Evolutionary conservation across 306 rosid species (phyloP).

Genomic region (Vigna mungo): DNA sequence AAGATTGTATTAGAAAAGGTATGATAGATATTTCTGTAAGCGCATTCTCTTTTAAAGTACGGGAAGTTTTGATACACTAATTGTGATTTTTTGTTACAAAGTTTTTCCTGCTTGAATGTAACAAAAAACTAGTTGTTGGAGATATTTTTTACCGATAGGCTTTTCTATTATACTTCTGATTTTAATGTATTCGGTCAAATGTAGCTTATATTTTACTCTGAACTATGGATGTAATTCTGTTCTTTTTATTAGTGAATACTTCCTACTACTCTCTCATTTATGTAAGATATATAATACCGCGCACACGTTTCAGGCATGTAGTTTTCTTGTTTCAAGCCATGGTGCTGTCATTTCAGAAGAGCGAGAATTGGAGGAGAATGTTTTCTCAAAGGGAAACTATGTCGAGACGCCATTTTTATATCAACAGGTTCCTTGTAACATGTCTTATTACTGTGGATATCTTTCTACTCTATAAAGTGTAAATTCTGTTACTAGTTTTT

Average conservation of each 20-base stretch:
- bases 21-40: slow-evolving; percentile 19
- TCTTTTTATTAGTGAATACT: slow-evolving; percentile 15
- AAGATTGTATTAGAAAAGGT: slow-evolving; percentile 93
- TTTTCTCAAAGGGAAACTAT: slow-evolving; percentile 66
- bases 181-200: slow-evolving; percentile 30
- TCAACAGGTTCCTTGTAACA: slow-evolving; percentile 65
- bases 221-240: background rate
- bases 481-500: slow-evolving; percentile 34
- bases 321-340: slow-evolving; percentile 71
- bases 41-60: slow-evolving; percentile 22
- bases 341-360: slow-evolving; percentile 66
- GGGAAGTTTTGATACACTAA: background rate
- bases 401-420: slow-evolving; percentile 70
- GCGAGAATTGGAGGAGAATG: slow-evolving; percentile 75
- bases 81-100: background rate
- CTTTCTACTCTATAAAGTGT: background rate
- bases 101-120: slow-evolving; percentile 19
- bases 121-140: background rate
- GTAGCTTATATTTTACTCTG: background rate
- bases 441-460: slow-evolving; percentile 19
- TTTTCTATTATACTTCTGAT: slow-evolving; percentile 25
- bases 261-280: slow-evolving; percentile 28
- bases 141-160: background rate
- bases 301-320: slow-evolving; percentile 66
- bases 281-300: slow-evolving; percentile 26